These are phyloP conservation scores for Candida corydali DNA, from an alignment of 805 yeast species.

Conservation along the genomic window DNA sequence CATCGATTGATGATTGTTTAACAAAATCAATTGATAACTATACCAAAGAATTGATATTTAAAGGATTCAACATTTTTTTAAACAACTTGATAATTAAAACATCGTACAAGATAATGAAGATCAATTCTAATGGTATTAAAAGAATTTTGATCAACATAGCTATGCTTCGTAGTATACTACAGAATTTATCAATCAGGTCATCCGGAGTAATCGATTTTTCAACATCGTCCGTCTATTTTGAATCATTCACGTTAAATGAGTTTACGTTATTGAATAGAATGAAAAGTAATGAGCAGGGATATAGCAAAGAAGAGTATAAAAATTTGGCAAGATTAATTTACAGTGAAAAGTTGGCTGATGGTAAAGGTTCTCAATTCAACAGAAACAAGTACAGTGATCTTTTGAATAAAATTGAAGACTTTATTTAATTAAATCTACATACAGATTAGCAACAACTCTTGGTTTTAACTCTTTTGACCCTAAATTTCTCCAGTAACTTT, in stretches of 20 bases:
- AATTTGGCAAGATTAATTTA: slow-evolving; percentile 53
- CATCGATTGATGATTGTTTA: slow-evolving; percentile 42
- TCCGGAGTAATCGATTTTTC: slow-evolving; percentile 48
- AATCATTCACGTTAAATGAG: slow-evolving; percentile 48
- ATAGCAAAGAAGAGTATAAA: slow-evolving; percentile 41
- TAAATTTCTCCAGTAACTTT: slow-evolving; percentile 31
- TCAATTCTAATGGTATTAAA: slow-evolving; percentile 58
- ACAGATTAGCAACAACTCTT: slow-evolving; percentile 7
- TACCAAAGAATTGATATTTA: slow-evolving; percentile 28
- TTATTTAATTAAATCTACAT: neutral
- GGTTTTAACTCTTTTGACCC: slow-evolving; percentile 3
- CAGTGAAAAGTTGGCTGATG: slow-evolving; percentile 40
- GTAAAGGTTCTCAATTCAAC: slow-evolving; percentile 34
- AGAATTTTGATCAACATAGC: slow-evolving; percentile 57
- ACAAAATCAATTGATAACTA: slow-evolving; percentile 28
- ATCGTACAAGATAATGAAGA: slow-evolving; percentile 43
- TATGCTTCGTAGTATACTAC: slow-evolving; percentile 65
- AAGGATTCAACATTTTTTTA: slow-evolving; percentile 50
- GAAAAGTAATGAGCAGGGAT: slow-evolving; percentile 28
- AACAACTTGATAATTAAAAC: slow-evolving; percentile 51
- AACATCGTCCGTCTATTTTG: slow-evolving; percentile 52
- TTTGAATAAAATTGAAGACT: slow-evolving; percentile 20
- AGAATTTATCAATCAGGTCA: slow-evolving; percentile 45
- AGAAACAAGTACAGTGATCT: slow-evolving; percentile 36
- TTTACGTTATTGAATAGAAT: slow-evolving; percentile 41